Conservation (phyloP, 2,329 filamentous ascomycete species). For the Trichophyton benhamiae region DNA sequence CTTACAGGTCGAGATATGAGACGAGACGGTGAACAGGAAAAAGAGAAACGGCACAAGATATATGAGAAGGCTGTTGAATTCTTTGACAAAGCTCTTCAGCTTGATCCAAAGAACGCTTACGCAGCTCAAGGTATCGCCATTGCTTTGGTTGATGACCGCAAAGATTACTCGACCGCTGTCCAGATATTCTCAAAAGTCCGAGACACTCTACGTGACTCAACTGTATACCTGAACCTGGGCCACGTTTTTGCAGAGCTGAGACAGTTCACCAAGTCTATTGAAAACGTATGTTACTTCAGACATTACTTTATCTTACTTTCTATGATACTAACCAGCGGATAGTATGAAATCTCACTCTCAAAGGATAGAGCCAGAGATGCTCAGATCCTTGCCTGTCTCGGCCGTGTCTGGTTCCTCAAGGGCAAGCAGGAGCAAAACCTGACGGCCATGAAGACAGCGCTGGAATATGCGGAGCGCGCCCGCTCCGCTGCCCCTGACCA, state of each 20-base stretch:
- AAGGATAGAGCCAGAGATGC: conserved; percentile 70
- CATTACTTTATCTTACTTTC: neutral
- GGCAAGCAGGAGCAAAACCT: conserved; percentile 57
- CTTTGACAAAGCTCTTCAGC: conserved; percentile 88
- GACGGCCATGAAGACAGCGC: conserved; percentile 49
- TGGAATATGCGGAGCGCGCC: conserved; percentile 55
- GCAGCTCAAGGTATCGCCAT: conserved; percentile 94
- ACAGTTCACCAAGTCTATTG: conserved; percentile 83
- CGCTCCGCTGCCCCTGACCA: conserved; percentile 69
- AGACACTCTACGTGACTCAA: conserved; percentile 78
- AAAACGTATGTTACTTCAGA: conserved; percentile 43
- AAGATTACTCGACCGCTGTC: conserved; percentile 69
- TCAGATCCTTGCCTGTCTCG: conserved; percentile 70
- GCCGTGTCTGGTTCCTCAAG: conserved; percentile 74
- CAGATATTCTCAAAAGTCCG: conserved; percentile 81
- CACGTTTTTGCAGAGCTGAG: conserved; percentile 84
- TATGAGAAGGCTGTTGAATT: conserved; percentile 94
- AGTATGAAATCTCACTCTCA: conserved; percentile 73
- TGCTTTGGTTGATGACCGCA: conserved; percentile 85
- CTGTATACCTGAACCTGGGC: conserved; percentile 83
- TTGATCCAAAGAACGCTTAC: conserved; percentile 93
- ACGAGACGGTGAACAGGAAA: conserved; percentile 75
- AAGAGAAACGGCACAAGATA: conserved; percentile 73
- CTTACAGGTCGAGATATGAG: conserved; percentile 87
- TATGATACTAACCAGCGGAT: conserved; percentile 13